phyloP scores from a whole-genome alignment of 257 asterid species.

The Phtheirospermum japonicum region DNA sequence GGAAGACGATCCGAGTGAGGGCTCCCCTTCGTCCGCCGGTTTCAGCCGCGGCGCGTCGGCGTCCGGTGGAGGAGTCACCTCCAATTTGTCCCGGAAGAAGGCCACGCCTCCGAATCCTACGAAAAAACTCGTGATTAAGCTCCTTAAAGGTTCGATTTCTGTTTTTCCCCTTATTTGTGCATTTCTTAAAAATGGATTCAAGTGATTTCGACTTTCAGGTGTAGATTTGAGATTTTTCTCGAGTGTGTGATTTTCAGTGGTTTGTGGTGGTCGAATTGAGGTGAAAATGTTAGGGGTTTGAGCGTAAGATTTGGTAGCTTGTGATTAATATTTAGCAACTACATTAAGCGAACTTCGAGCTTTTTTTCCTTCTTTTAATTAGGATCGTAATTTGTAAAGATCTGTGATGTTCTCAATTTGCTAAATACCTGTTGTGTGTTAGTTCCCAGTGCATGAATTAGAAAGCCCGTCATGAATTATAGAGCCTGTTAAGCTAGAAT shows the following conservation, averaged over 20 bases:
- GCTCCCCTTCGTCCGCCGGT: conserved; percentile 27
- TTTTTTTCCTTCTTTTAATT: too few species aligned
- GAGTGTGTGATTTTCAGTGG: too few species aligned
- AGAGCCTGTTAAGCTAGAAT: too few species aligned
- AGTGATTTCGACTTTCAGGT: background rate
- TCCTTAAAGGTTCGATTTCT: conserved; percentile 45
- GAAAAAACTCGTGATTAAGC: conserved; percentile 65
- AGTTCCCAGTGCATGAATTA: background rate
- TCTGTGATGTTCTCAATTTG: too few species aligned
- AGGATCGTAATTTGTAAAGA: too few species aligned
- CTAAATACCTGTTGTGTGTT: background rate
- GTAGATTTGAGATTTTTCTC: conserved; percentile 2
- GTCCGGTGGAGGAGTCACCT: conserved; percentile 42
- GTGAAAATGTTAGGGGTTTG: conserved; percentile 20
- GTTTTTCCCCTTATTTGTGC: background rate
- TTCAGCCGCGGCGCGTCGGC: conserved; percentile 25
- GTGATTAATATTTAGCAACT: conserved; percentile 3
- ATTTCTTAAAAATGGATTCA: background rate
- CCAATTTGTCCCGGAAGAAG: conserved; percentile 61
- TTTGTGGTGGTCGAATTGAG: background rate
- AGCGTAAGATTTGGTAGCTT: background rate
- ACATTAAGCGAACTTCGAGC: background rate
- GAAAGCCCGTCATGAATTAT: background rate
- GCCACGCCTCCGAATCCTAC: conserved; percentile 61
- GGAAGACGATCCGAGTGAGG: conserved; percentile 46